Base-by-base conservation (phyloP, 805 yeast genomes). In the Suhomyces emberorum region DNA sequence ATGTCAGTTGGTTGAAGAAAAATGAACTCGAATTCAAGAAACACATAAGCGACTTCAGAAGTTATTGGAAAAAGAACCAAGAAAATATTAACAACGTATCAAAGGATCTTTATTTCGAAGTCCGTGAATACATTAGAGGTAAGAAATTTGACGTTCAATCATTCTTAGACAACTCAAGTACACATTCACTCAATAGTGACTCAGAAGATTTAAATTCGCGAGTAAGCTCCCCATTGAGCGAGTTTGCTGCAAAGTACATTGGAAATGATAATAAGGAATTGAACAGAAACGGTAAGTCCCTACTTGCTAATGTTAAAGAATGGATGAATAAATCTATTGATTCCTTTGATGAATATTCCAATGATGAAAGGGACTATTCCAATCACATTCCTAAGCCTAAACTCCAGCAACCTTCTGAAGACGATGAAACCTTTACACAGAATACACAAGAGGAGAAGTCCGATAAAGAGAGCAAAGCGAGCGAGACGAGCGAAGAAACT, bases 1-100 rank as follows among this genome's bases (percentile, higher is more conserved):
- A 93, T 55, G 98, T 93, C 15, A 84, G 95, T 20, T 93, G 98
- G 98, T 72, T 93, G 51, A 93, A 93, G 66, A 93, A 93, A 63
- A 93, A 93, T 61, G 98, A 93, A 66, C 72, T 93, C 49, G 98
- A 93, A 45, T 76, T 93, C 64, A 88, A 86, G 60, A 87, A 88
- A 50, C 96, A 89, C 55, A 83, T 93, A 43, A 77, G 69, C 43
- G 96, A 88, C 44, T 91, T 93, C 66, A 73, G 96, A 48, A 76
- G 84, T 16, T 86, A 87, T 50, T 85, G 93, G 83, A 79, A 79
- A 57, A 81, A 78, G 55, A 82, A 87, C 51, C 85, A 79, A 51
- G 73, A 69, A 40, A 77, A 74, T 52, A 60, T 80, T 47, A 82
- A 83, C 59, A 79, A 76, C 46, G 84, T 83, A 4, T 83, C 95